Evolutionary conservation across 2,329 filamentous ascomycete genomes (phyloP), one percentile per base, ranked within the genome.

Genomic region (Curvularia hawaiiensis): DNA sequence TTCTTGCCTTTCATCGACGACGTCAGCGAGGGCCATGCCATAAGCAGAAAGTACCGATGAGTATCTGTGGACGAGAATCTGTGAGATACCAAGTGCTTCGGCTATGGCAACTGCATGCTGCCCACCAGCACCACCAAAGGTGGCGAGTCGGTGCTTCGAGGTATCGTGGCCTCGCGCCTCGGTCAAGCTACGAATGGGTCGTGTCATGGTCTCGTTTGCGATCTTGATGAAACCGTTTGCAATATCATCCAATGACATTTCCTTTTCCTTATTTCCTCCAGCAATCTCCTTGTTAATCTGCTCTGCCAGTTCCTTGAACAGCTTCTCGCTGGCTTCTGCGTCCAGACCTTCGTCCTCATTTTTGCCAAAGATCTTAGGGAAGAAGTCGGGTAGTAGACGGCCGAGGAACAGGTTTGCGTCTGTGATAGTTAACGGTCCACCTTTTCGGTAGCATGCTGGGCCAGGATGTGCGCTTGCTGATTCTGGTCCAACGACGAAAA

Each of bases 91-190:
- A 1, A 97, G 80, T 3, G 90, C 90, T 68, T 92, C 88, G 0
- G 91, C 92, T 64, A 97, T 96, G 1, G 91, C 91, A n/a, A 95
- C 90, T 1, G 92, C 92, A 69, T 97, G 92, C 73, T 97, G 92
- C 0, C 92, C 92, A 48, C 93, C 93, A 0, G 93, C 93, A 54
- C 93, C 93, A 43, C 93, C 93, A 77, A 97, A 97, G 0, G 92
- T 96, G 0, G 93, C 92, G 38, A 97, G 83, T n/a, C 92, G 83
- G 75, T 97, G 93, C 65, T 91, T 91, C 1, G 90, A 92, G 0
- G 92, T 95, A 72, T 97, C 92, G 63, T 96, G 92, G 0, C 93
- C 93, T 75, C 95, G 92, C 28, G 93, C 93, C 75, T 97, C 93
- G 0, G 93, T 97, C 64, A 97, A 84, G 31, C 91, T 94, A 35